Base-by-base conservation (phyloP, 805 yeast species). In the Saccharomycopsis javanensis region DNA sequence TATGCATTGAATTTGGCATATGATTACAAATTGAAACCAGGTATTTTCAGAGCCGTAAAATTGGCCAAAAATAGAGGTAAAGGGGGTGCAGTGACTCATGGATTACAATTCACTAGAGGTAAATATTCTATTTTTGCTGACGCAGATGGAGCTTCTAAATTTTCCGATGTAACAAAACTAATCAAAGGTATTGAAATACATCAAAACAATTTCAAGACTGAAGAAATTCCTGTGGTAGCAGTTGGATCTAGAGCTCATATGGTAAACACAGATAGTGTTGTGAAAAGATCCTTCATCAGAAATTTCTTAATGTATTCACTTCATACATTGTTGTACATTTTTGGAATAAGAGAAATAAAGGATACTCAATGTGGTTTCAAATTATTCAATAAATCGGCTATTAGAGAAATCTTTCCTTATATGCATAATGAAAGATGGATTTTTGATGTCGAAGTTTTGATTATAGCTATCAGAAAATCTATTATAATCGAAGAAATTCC, bases 291-390 rank as follows among this genome's bases (percentile, higher is more conserved):
- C 1, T 82, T 87, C 61, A 75, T 94, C 53, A 78, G 99, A 64
- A 94, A 94, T 72, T 82, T 90, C 63, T 76, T 94, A 66, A 94
- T 94, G 99, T 85, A 90, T 68, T 89, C 95, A 5, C 78, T 94
- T 61, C 98, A 94, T 68, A 75, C 89, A 2, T 75, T 94, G 63
- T 92, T 94, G 30, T 94, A 73, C 66, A 73, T 91, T 5, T 92
- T 94, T 73, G 99, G 99, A 15, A 87, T 94, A 51, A 77, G 96
- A 63, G 77, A 82, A 5, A 82, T 94, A 60, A 81, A 85, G 60
- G 99, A 94, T 70, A 94, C 99, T 10, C 99, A 94, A 73, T 94
- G 99, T 73, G 99, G 99, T 1, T 94, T 94, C 74, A 94, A 94
- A 70, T 72, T 94, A 69, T 94, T 92, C 71, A 88, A 92, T 63